Evolutionary conservation across 139 green algal genomes (phyloP), one percentile per base, ranked within the genome.

Genomic region (Ettlia oleoabundans): DNA sequence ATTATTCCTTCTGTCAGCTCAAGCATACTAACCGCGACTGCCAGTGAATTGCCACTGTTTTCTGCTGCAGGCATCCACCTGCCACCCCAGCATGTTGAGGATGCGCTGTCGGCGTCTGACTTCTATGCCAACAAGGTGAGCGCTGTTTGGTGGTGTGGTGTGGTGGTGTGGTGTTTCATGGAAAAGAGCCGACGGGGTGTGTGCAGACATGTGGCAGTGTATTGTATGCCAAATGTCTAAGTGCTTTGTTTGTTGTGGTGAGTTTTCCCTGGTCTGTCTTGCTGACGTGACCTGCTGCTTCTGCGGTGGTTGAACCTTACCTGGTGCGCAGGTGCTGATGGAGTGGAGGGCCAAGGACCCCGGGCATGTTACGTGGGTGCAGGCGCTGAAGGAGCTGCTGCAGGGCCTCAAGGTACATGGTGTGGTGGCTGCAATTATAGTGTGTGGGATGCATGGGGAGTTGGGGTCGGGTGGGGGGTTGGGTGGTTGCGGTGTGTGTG

Each of bases 81-180:
- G 22, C 95, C 95, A 5, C 72, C 86, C 0, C 87, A 93, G 86
- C 92, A 96, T 43, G 92, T 98, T 19, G 84, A 91, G 6, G 94
- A 98, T 51, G 80, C 43, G 37, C 96, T 88, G 92, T 87, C 94
- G 26, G 80, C 85, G 22, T 93, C 96, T 4, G 94, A 98, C 81
- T 98, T 98, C 78, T 98, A 90, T 58, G 84, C 92, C 38, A 98
- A 97, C 87, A 98, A 98, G 87, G 83, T 91, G 68, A 5, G 35
- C 7, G 21, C 3, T 52, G 13, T 51, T n/a, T 43, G 65, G 4
- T 43, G 33, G 61, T 4, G 4, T 67, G 61, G 47, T 58, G 47
- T 58, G 47, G 47, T 58, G 47, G 13, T 15, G 13, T 58, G 47
- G 15, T 15, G 13, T 24, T 58, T 10, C 47, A 10, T 15, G 10